Evolutionary conservation across 768 basidiomycete genomes (phyloP), one percentile per base, ranked within the genome.

Genomic region (Termitomyces bulborhizus): DNA sequence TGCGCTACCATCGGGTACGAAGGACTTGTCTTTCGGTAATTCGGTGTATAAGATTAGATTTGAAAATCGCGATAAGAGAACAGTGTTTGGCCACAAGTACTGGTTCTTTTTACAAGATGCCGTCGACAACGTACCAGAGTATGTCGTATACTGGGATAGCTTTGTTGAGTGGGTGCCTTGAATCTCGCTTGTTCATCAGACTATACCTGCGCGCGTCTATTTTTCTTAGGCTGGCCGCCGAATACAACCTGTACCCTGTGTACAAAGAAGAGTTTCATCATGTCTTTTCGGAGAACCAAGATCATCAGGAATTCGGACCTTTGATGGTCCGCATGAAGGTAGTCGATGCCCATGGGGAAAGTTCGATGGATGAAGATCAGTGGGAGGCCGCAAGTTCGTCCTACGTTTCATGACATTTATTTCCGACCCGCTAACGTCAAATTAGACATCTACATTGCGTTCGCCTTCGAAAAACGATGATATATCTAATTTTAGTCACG

Each of bases 361-460:
- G 91, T 64, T 74, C 90, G 51, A 97, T 98, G 91, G 84, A 94
- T 60, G 88, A 90, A 61, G 88, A 90, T 62, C 95, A 98, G 71
- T 97, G 96, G 92, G 94, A 98, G 65, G 96, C 96, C 59, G 94
- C 93, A n/a, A 98, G 97, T 98, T 71, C 71, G 93, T 82, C 12
- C 11, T 51, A 21, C 26, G 24, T 36, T 53, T 9, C 29, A 15
- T 34, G 4, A 5, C 11, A 24, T 51, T 16, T 43, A 34, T 7
- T 16, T 24, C 34, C 49, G n/a, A 29, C 24, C 40, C 9, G 32
- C 51, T 65, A n/a, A 62, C 52, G 39, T 26, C 3, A 37, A 40
- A 24, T 1, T 64, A 98, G 95, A 95, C 68, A 85, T 98, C 51
- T 98, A 98, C 63, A 81, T 95, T 61, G 95, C 86, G 3, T 98